Percentiles rank a stretch among this genome's conserved stretches.
phyloP scores from a whole-genome alignment of 495 filamentous ascomycete species.

The Paragyromitra xinjiangensis region DNA sequence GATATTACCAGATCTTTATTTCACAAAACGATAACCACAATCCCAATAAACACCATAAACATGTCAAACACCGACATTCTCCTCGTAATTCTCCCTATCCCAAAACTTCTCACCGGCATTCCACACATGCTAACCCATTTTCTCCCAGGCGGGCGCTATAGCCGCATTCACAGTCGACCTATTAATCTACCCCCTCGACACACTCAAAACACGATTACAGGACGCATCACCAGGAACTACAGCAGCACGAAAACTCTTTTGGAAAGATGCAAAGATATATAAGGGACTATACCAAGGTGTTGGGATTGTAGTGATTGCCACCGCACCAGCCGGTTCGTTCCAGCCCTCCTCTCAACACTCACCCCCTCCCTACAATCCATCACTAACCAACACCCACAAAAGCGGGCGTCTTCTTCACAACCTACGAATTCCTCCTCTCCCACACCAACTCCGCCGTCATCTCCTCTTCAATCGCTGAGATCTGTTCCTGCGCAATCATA shows the following conservation, averaged over 20 bases:
- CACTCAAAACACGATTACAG: constrained; percentile 85
- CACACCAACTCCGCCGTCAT: constrained; percentile 71
- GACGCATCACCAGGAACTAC: constrained; percentile 71
- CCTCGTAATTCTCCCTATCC: not conserved
- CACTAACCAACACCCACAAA: constrained; percentile 2
- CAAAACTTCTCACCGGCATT: too few relatives aligned
- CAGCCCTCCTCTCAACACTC: not conserved
- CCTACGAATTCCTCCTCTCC: constrained; percentile 74
- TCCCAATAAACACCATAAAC: not conserved
- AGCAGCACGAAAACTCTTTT: constrained; percentile 59
- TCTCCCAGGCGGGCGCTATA: constrained; percentile 74
- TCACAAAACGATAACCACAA: not conserved
- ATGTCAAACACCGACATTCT: constrained; percentile 31
- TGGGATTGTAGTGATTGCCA: constrained; percentile 86
- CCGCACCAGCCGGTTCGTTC: constrained; percentile 79
- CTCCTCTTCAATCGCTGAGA: constrained; percentile 77
- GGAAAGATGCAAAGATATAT: constrained; percentile 69
- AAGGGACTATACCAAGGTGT: constrained; percentile 87
- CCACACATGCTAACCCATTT: not conserved
- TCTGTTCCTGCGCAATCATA: constrained; percentile 83
- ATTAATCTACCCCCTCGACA: constrained; percentile 83
- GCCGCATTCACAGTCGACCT: constrained; percentile 83
- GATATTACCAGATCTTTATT: not conserved
- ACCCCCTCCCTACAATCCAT: not conserved
- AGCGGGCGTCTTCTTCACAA: constrained; percentile 91